phyloP scores from a whole-genome alignment of 257 asterid genomes.

The Coffea eugenioides region DNA sequence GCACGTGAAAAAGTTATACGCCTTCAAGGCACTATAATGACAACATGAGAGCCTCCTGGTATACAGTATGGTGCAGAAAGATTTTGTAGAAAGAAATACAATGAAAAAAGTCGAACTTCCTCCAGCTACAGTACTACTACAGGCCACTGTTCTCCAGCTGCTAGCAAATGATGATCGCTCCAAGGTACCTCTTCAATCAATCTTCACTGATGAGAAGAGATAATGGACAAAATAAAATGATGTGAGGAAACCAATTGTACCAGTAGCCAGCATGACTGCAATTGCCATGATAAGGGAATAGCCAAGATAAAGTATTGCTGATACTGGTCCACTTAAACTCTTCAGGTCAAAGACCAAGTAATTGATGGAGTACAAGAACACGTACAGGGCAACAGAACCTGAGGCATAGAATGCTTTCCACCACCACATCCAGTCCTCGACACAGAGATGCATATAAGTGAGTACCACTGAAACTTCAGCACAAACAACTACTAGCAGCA shows the following conservation, averaged over 20 bases:
- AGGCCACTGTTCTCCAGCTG: constrained; percentile 12
- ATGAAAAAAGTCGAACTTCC: constrained; percentile 16
- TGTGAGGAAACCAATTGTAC: constrained; percentile 77
- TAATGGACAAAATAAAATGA: constrained; percentile 82
- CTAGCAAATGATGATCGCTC: constrained; percentile 6
- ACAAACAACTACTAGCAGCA: constrained; percentile 62
- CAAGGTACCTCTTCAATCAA: constrained; percentile 47
- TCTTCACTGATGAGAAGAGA: constrained; percentile 86
- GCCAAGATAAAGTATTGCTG: constrained; percentile 72
- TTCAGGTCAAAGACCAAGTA: constrained; percentile 80
- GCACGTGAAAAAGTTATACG: constrained; percentile 8
- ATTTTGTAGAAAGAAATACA: constrained; percentile 9
- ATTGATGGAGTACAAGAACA: constrained; percentile 75
- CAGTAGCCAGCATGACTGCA: constrained; percentile 78
- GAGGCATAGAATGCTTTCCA: constrained; percentile 89
- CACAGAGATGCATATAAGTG: constrained; percentile 87
- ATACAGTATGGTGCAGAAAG: constrained; percentile 12
- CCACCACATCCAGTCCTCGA: constrained; percentile 99
- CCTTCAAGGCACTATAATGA: constrained; percentile 16
- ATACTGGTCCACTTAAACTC: constrained; percentile 82
- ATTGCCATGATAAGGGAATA: constrained; percentile 76
- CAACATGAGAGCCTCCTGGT: constrained; percentile 24
- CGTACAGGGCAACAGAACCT: constrained; percentile 76
- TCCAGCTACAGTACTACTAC: constrained; percentile 12
- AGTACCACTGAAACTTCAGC: constrained; percentile 84